Evolutionary conservation across 139 green algal species (phyloP).

Genomic region (Chlorella sp.): DNA sequence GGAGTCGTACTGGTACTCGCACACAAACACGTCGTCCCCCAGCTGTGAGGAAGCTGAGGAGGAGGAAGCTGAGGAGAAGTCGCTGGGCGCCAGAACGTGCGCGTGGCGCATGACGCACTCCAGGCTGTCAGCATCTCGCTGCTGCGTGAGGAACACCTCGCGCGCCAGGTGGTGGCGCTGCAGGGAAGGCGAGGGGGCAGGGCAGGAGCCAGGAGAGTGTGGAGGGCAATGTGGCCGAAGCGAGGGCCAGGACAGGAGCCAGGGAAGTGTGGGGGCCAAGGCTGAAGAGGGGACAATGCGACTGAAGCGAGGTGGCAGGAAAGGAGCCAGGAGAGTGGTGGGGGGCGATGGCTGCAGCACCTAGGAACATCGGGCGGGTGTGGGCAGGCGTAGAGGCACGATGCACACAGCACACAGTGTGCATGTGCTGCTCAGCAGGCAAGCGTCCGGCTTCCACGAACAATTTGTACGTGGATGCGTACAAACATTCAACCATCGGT

Average conservation of each 20-base stretch:
- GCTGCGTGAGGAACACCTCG: conserved; percentile 83
- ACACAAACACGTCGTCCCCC: conserved; percentile 88
- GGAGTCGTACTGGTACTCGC: conserved; percentile 79
- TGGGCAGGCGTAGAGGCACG: no score
- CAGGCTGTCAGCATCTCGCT: conserved; percentile 56
- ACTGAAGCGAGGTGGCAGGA: background rate
- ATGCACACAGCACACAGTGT: no score
- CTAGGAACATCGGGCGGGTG: no score
- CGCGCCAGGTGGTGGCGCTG: conserved; percentile 81
- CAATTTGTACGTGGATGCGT: background rate
- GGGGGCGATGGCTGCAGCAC: no score
- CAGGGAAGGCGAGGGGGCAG: background rate
- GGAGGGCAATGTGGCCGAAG: no score
- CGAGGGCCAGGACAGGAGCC: no score
- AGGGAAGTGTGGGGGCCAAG: no score
- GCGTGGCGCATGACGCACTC: conserved; percentile 47
- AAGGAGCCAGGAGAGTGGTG: background rate
- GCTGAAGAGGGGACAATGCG: no score
- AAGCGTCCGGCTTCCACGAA: no score
- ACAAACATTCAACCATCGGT: no score
- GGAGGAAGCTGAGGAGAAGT: conserved; percentile 25
- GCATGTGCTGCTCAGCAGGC: no score
- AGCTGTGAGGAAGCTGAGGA: conserved; percentile 5
- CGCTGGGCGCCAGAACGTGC: conserved; percentile 44
- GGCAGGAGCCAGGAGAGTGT: background rate